Evolutionary conservation across 306 rosid genomes (phyloP).

Genomic region (Abrus precatorius): DNA sequence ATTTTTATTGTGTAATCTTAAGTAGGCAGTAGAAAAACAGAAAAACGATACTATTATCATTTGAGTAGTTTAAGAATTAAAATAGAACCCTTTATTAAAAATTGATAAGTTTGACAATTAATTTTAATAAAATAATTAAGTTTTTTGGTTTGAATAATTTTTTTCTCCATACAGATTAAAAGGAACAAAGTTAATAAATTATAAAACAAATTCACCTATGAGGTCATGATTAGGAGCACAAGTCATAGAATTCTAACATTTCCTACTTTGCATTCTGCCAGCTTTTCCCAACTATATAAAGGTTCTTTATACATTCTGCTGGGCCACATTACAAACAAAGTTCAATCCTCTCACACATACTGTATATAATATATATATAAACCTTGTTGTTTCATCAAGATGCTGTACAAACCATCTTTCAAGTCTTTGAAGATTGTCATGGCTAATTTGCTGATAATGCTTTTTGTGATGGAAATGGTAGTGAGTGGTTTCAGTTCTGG

Average conservation of each 20-base stretch:
- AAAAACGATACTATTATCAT: too few relatives aligned
- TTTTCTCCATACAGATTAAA: too few relatives aligned
- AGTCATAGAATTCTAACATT: neutral
- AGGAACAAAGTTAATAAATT: too few relatives aligned
- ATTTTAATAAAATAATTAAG: too few relatives aligned
- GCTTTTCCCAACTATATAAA: constrained; percentile 46
- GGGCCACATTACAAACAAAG: constrained; percentile 30
- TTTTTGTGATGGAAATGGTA: constrained; percentile 47
- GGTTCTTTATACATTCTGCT: constrained; percentile 26
- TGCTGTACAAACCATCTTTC: constrained; percentile 21
- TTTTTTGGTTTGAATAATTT: too few relatives aligned
- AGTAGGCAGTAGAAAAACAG: too few relatives aligned
- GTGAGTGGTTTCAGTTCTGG: constrained; percentile 44
- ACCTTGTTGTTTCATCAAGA: constrained; percentile 10
- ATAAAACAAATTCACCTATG: too few relatives aligned
- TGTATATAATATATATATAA: constrained; percentile 4
- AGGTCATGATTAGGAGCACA: too few relatives aligned
- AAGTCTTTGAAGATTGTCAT: constrained; percentile 41
- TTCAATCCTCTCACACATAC: constrained; percentile 18
- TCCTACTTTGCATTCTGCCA: constrained; percentile 45
- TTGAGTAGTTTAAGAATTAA: too few relatives aligned
- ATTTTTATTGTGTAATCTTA: too few relatives aligned
- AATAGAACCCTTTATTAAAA: too few relatives aligned
- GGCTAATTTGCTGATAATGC: constrained; percentile 40
- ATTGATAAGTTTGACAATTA: too few relatives aligned